These are phyloP conservation scores for Fusarium begoniae DNA, from an alignment of 2,329 filamentous ascomycete genomes.

Conservation along the genomic window DNA sequence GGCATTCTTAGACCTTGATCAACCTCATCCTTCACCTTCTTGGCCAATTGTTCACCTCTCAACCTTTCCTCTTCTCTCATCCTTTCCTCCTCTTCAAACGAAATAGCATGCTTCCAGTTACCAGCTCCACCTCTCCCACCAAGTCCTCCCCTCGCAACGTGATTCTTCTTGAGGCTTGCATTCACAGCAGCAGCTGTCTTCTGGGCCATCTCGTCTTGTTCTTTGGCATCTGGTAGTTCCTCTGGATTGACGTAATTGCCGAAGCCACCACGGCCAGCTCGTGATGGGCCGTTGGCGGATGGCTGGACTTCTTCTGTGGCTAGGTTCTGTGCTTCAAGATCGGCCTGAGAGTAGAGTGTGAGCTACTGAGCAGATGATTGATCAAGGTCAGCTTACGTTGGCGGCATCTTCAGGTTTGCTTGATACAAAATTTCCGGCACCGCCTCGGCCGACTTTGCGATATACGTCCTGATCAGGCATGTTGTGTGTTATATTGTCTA, in stretches of 20 bases:
- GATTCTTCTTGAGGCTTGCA: slow-evolving; percentile 43
- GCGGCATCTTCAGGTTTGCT: slow-evolving; percentile 59
- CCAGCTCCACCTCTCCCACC: slow-evolving; percentile 66
- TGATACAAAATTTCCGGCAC: slow-evolving; percentile 70
- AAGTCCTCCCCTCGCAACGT: slow-evolving; percentile 32
- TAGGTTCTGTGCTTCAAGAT: slow-evolving; percentile 52
- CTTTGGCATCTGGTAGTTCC: slow-evolving; percentile 45
- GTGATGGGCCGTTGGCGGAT: slow-evolving; percentile 48
- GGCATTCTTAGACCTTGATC: slow-evolving; percentile 59
- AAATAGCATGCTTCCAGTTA: slow-evolving; percentile 54
- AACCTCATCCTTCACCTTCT: slow-evolving; percentile 55
- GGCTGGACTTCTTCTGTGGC: slow-evolving; percentile 36
- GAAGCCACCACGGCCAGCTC: slow-evolving; percentile 67
- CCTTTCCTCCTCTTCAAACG: slow-evolving; percentile 42
- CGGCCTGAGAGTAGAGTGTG: slow-evolving; percentile 30
- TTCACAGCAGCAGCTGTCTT: slow-evolving; percentile 48
- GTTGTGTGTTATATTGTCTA: slow-evolving; percentile 3
- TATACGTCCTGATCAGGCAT: slow-evolving; percentile 54
- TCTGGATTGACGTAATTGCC: slow-evolving; percentile 64
- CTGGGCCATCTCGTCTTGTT: slow-evolving; percentile 48
- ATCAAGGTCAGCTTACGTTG: slow-evolving; percentile 39
- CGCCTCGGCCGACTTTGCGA: slow-evolving; percentile 66
- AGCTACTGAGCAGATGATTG: background rate
- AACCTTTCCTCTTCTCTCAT: slow-evolving; percentile 35
- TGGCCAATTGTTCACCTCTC: slow-evolving; percentile 53